A percentile compares a stretch with the other conserved stretches of the same genome.
phyloP scores from a whole-genome alignment of 139 green algal genomes.

The Astrephomene gubernaculifera region DNA sequence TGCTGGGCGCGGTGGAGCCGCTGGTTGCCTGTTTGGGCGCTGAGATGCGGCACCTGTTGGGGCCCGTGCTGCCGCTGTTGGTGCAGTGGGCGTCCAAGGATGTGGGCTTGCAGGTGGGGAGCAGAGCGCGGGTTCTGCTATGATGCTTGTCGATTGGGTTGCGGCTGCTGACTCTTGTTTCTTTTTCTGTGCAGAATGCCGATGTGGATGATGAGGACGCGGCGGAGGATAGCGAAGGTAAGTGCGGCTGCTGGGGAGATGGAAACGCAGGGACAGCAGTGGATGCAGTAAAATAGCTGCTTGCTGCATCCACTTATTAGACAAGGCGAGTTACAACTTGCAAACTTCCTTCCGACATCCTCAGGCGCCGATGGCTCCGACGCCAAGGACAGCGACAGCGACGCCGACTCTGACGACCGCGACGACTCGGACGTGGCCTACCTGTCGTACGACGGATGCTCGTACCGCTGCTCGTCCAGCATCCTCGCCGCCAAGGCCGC shows the following conservation, averaged over 20 bases:
- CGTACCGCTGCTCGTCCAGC: neutral
- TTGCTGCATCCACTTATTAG: too few relatives aligned
- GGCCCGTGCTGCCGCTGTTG: constrained; percentile 18
- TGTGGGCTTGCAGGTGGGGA: constrained; percentile 11
- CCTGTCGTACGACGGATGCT: neutral
- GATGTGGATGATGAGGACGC: too few relatives aligned
- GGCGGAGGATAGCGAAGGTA: too few relatives aligned
- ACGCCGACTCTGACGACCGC: neutral
- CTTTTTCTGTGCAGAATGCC: too few relatives aligned
- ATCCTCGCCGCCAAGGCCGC: constrained; percentile 14
- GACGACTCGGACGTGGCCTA: constrained; percentile 20
- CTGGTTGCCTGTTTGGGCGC: neutral
- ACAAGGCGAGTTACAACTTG: too few relatives aligned
- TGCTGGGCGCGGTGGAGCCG: constrained; percentile 11
- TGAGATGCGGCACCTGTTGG: neutral
- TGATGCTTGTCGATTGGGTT: too few relatives aligned
- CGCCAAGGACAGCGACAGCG: neutral
- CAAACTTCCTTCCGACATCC: neutral
- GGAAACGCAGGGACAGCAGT: too few relatives aligned
- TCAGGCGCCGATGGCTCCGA: neutral
- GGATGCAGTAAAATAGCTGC: too few relatives aligned
- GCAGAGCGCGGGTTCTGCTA: too few relatives aligned
- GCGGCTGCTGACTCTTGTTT: too few relatives aligned
- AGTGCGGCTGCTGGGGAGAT: too few relatives aligned
- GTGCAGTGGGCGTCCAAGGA: constrained; percentile 4